Percentiles rank a stretch among this genome's conserved stretches.
Conservation (phyloP, 2,329 filamentous ascomycete species). For the Xylariaceae sp. region DNA sequence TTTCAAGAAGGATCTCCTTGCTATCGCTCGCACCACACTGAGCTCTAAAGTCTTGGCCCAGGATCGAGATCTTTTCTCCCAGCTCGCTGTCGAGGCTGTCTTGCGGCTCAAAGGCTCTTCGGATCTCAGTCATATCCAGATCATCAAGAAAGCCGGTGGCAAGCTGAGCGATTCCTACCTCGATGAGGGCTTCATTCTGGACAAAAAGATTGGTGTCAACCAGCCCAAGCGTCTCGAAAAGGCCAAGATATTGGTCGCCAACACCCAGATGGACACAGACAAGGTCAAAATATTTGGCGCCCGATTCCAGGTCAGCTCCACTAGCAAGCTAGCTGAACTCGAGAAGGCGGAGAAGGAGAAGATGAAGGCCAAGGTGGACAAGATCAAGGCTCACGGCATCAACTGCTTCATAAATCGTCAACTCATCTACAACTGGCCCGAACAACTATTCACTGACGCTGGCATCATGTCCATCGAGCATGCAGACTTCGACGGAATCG, state of each 20-base stretch:
- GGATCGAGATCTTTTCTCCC: slow-evolving; percentile 87
- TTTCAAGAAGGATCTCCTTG: slow-evolving; percentile 84
- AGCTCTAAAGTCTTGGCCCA: slow-evolving; percentile 97
- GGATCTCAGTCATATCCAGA: slow-evolving; percentile 96
- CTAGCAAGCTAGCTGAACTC: slow-evolving; percentile 94
- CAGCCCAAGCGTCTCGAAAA: slow-evolving; percentile 97
- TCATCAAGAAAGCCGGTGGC: slow-evolving; percentile 98
- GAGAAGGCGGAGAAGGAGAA: slow-evolving; percentile 98
- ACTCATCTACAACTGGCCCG: slow-evolving; percentile 99
- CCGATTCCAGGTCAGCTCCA: slow-evolving; percentile 92
- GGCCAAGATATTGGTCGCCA: slow-evolving; percentile 95
- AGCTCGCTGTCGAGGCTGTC: slow-evolving; percentile 87
- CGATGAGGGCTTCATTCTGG: slow-evolving; percentile 95
- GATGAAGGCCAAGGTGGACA: slow-evolving; percentile 99
- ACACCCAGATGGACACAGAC: slow-evolving; percentile 99
- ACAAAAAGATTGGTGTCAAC: slow-evolving; percentile 99
- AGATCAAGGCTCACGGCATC: slow-evolving; percentile 97
- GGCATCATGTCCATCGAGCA: slow-evolving; percentile 99
- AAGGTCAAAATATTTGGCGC: slow-evolving; percentile 99
- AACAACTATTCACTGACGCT: slow-evolving; percentile 96
- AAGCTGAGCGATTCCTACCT: slow-evolving; percentile 98
- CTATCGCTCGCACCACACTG: slow-evolving; percentile 91
- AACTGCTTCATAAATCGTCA: slow-evolving; percentile 99
- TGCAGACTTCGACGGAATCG: slow-evolving; percentile 97
- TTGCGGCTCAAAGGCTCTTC: slow-evolving; percentile 85